Evolutionary conservation across 192 early-diverging fungal species (phyloP).

Genomic region (Backusella liffmaniae): DNA sequence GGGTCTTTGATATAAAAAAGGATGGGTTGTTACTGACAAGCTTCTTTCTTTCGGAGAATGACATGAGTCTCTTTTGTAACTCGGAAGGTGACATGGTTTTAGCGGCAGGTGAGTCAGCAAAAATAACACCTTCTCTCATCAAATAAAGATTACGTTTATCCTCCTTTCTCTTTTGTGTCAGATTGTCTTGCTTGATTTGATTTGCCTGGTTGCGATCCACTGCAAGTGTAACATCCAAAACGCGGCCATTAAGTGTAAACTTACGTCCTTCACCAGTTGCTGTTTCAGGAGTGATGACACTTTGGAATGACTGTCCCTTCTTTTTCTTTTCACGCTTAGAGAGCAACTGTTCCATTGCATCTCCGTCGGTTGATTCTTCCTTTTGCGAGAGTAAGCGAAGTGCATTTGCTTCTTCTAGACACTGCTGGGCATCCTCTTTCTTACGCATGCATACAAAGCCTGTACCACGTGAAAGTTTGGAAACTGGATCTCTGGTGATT

Average conservation of each 20-base stretch:
- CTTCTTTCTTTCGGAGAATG: conserved; percentile 79
- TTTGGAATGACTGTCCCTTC: conserved; percentile 49
- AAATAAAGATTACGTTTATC: conserved; percentile 89
- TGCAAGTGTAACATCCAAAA: conserved; percentile 77
- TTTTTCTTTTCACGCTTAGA: conserved; percentile 55
- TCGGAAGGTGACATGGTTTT: conserved; percentile 65
- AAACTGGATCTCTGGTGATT: conserved; percentile 80
- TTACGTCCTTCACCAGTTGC: conserved; percentile 43
- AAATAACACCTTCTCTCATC: conserved; percentile 89
- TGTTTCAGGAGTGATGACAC: conserved; percentile 65
- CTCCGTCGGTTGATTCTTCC: conserved; percentile 41
- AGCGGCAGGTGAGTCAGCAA: conserved; percentile 80
- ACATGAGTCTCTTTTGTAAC: conserved; percentile 81
- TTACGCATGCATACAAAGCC: conserved; percentile 89
- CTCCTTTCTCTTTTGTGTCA: conserved; percentile 59
- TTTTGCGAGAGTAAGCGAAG: conserved; percentile 52
- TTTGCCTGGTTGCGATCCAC: conserved; percentile 73
- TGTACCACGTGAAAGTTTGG: conserved; percentile 88
- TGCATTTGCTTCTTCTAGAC: conserved; percentile 70
- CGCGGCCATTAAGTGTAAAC: conserved; percentile 79
- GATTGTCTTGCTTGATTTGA: conserved; percentile 57
- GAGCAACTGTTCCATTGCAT: conserved; percentile 26
- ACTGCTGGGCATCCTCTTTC: conserved; percentile 67
- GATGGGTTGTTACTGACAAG: conserved; percentile 84
- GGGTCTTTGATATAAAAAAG: conserved; percentile 83